Base-by-base conservation (phyloP, 257 asterid species). In the Solanum chiquidenum region DNA sequence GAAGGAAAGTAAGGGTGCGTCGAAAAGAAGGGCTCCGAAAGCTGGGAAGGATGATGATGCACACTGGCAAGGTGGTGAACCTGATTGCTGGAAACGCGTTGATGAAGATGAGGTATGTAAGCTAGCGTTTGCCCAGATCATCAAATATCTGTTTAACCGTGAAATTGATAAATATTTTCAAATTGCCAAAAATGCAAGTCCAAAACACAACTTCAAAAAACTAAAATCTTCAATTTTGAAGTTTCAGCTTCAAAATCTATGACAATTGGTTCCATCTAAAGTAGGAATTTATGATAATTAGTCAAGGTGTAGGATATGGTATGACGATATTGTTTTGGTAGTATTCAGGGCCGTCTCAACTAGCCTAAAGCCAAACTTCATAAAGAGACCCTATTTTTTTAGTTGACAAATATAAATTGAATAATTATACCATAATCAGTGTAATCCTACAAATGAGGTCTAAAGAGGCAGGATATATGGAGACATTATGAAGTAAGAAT, bases 51-150 rank as follows among this genome's bases (percentile, higher is more conserved):
- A 94, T 34, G 98, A 94, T 72, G 99, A 94, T 86, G 89, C 64
- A 86, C 91, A 90, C 44, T 97, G 98, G 96, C 98, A 94, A 80
- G 99, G 98, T 14, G 98, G 83, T 80, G 99, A 97, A 92, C 98
- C 99, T 55, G 91, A 89, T 88, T 90, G 95, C 92, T 97, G 99
- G 99, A 97, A 95, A 90, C 97, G 90, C 87, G 98, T 97, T 58
- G 94, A 93, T 90, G 99, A 97, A 92, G 92, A 95, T 62, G 98
- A 94, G 99, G 99, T 97, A 42, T 83, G 21, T 71, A 23, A 21
- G 2, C 12, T 21, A 60, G 68, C 29, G 0, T 58, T 58, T 58
- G 21, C 1, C 60, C 60, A 52, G 18, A 46, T 40, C 1, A 5
- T 13, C 58, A 55, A 58, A 21, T 58, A 8, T 21, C 68, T 21